These are phyloP conservation scores for Globisporangium echinulatum DNA, from an alignment of 352 stramenopile species.

Conservation along the genomic window DNA sequence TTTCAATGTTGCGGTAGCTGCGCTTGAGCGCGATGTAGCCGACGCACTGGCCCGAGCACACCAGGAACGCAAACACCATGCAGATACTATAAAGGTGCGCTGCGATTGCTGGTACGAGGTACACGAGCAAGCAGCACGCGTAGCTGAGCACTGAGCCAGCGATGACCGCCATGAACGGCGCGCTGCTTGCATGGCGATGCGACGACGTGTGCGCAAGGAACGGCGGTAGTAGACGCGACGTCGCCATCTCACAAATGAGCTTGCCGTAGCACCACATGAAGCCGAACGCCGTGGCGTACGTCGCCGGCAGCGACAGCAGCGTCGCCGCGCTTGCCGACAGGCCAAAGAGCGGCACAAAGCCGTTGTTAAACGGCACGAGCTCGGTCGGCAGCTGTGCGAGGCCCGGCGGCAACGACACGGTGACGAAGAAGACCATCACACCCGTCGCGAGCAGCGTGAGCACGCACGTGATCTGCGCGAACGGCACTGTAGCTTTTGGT, in stretches of 20 bases:
- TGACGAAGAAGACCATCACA: conserved; percentile 18
- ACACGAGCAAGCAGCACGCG: conserved; percentile 23
- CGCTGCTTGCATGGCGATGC: conserved; percentile 1
- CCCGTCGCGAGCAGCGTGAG: conserved; percentile 15
- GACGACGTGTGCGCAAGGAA: conserved; percentile 19
- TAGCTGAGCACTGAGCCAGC: conserved; percentile 23
- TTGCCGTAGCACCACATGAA: conserved; percentile 59
- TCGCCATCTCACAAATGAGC: conserved; percentile 41
- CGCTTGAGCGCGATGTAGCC: conserved; percentile 25
- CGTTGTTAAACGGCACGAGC: conserved; percentile 22
- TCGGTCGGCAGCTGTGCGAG: conserved; percentile 16
- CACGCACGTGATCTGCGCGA: conserved; percentile 19
- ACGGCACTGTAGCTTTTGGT: conserved; percentile 15
- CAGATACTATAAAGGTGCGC: conserved; percentile 1
- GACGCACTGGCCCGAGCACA: conserved; percentile 25
- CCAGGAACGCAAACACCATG: conserved; percentile 20
- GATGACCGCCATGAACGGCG: conserved; percentile 19
- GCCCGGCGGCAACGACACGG: conserved; percentile 16
- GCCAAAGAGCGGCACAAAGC: conserved; percentile 24
- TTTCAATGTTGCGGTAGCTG: conserved; percentile 22
- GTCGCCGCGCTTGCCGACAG: conserved; percentile 16
- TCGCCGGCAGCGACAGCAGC: conserved; percentile 37
- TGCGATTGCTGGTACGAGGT: conserved; percentile 12
- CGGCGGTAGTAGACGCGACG: conserved; percentile 27
- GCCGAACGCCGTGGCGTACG: conserved; percentile 41